Conservation (phyloP, 176 grass and related monocot species). For the Triticum monococcum region DNA sequence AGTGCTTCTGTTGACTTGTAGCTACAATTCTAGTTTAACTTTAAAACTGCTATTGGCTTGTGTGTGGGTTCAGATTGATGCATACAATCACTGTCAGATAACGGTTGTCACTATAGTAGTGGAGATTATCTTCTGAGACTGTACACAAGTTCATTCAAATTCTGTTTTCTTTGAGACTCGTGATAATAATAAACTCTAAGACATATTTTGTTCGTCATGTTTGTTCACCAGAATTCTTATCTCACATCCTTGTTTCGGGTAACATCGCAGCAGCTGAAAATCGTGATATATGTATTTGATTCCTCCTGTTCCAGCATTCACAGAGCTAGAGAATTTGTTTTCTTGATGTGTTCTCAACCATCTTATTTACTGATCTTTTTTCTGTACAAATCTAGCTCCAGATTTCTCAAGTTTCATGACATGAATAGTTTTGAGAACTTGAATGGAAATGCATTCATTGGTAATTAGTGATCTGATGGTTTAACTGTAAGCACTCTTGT, state of each 20-base stretch:
- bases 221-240: not conserved
- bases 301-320: not conserved
- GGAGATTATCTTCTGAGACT: not conserved
- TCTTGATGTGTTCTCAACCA: not conserved
- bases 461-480: not conserved
- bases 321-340: not conserved
- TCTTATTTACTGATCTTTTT: slow-evolving; percentile 17
- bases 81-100: not conserved
- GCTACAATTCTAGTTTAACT: not conserved
- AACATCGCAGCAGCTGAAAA: not conserved
- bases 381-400: not conserved
- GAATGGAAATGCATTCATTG: not conserved
- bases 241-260: not conserved
- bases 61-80: not conserved
- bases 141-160: not conserved
- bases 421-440: not conserved
- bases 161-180: not conserved
- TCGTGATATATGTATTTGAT: not conserved
- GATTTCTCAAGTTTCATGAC: not conserved
- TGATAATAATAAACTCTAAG: not conserved
- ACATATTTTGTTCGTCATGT: not conserved
- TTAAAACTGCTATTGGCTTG: not conserved
- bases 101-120: not conserved
- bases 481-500: not conserved
- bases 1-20: not conserved